A percentile compares a stretch with the other conserved stretches of the same genome.
Evolutionary conservation across 441 rosid genomes (phyloP).

Genomic region (Mallotus japonicus): DNA sequence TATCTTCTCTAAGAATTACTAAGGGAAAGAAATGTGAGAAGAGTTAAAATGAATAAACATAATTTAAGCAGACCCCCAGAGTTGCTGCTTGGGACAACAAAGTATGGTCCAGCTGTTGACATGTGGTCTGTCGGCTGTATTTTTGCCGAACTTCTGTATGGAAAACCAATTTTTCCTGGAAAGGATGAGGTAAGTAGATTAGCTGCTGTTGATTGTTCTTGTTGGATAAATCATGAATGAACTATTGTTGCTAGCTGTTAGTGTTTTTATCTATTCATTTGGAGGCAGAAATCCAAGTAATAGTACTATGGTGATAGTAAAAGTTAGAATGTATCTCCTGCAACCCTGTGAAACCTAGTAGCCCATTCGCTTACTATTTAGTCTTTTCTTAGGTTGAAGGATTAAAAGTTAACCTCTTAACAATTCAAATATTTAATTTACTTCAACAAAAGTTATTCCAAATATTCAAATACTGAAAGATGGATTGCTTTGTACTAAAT

Average conservation of each 20-base stretch:
- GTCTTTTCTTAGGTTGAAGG: background rate
- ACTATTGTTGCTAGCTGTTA: background rate
- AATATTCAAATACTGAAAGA: background rate
- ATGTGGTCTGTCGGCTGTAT: slow-evolving; percentile 99
- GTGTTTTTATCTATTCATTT: no score
- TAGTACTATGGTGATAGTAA: no score
- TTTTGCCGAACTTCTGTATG: slow-evolving; percentile 87
- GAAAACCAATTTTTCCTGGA: slow-evolving; percentile 90
- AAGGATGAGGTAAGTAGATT: slow-evolving; percentile 62
- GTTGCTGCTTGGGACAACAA: slow-evolving; percentile 91
- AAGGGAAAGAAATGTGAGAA: background rate
- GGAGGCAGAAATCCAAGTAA: background rate
- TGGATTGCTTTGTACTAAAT: background rate
- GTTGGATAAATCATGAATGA: background rate
- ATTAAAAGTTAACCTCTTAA: background rate
- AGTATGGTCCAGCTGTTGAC: slow-evolving; percentile 97
- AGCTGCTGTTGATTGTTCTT: background rate
- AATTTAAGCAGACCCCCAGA: slow-evolving; percentile 78
- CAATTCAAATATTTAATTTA: background rate
- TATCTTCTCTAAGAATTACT: background rate
- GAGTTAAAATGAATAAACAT: background rate
- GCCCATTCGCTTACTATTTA: no score
- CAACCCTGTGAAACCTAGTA: no score
- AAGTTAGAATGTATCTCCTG: no score
- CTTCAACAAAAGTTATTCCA: no score